These are phyloP conservation scores for Citeromyces nyonsensis DNA, from an alignment of 805 yeast species.

Conservation along the genomic window DNA sequence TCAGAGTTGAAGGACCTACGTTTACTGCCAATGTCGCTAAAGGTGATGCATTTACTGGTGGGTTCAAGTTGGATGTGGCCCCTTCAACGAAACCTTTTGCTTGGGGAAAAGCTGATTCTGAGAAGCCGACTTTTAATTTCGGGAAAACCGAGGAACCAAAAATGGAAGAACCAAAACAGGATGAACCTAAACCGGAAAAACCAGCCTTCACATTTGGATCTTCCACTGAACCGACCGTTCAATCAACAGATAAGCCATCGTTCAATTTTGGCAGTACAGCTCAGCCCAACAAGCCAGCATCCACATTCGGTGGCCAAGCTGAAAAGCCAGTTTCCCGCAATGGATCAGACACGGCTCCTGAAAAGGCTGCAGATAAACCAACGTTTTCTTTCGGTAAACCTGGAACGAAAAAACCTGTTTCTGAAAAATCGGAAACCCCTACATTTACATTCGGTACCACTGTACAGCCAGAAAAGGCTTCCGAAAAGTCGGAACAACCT, in stretches of 20 bases:
- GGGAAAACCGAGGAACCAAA: not conserved
- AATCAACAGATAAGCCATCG: not conserved
- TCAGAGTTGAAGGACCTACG: slow-evolving; percentile 60
- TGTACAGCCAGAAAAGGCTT: slow-evolving; percentile 1
- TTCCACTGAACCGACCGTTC: slow-evolving; percentile 2
- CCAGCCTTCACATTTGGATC: slow-evolving; percentile 13
- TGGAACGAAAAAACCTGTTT: not conserved
- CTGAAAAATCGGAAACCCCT: not conserved
- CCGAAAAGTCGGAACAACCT: not conserved
- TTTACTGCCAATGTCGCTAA: slow-evolving; percentile 31
- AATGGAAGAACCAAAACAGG: not conserved
- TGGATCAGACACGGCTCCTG: slow-evolving; percentile 7
- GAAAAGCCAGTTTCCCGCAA: not conserved
- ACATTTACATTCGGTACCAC: not conserved
- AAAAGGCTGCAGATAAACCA: slow-evolving; percentile 1
- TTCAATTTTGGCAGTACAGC: slow-evolving; percentile 1
- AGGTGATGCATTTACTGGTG: slow-evolving; percentile 9
- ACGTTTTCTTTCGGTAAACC: slow-evolving; percentile 9
- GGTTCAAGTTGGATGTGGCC: slow-evolving; percentile 11
- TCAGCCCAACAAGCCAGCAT: slow-evolving; percentile 7
- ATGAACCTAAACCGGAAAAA: slow-evolving; percentile 3
- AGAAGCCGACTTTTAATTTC: not conserved
- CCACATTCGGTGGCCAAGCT: slow-evolving; percentile 10
- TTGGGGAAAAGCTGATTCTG: slow-evolving; percentile 1
- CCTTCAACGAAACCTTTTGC: slow-evolving; percentile 5